Percentiles rank a stretch among this genome's conserved stretches.
These are phyloP conservation scores for Fragilaria crotonensis DNA, from an alignment of 108 stramenopile species.

Conservation along the genomic window DNA sequence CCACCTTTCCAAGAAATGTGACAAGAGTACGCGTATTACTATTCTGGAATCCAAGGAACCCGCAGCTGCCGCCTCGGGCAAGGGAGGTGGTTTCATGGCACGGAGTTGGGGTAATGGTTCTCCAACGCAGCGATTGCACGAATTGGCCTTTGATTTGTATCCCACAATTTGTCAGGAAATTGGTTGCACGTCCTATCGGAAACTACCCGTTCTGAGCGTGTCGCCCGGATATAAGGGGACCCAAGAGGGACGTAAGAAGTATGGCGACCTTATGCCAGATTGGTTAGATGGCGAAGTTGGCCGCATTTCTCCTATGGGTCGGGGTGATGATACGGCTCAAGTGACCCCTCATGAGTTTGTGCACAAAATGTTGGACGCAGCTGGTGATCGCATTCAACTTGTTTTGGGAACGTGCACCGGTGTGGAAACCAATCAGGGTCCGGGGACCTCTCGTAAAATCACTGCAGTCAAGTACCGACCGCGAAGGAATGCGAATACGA, in stretches of 20 bases:
- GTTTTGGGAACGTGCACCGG: slow-evolving; percentile 67
- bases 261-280: slow-evolving; percentile 34
- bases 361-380: slow-evolving; percentile 50
- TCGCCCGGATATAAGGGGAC: slow-evolving; percentile 24
- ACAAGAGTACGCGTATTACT: slow-evolving; percentile 27
- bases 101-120: slow-evolving; percentile 44
- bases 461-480: slow-evolving; percentile 57
- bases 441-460: slow-evolving; percentile 19
- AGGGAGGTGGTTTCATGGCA: slow-evolving; percentile 90
- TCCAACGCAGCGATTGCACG: slow-evolving; percentile 34
- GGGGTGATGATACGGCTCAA: slow-evolving; percentile 82
- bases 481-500: not conserved
- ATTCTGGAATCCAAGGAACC: slow-evolving; percentile 64
- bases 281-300: slow-evolving; percentile 78
- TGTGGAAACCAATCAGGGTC: slow-evolving; percentile 36
- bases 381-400: slow-evolving; percentile 28
- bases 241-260: slow-evolving; percentile 1
- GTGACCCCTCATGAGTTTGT: slow-evolving; percentile 81
- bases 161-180: slow-evolving; percentile 53
- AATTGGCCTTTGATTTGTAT: slow-evolving; percentile 80
- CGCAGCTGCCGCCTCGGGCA: slow-evolving; percentile 83
- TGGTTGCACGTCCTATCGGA: slow-evolving; percentile 61
- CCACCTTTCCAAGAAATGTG: slow-evolving; percentile 18
- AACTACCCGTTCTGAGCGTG: slow-evolving; percentile 71
- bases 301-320: slow-evolving; percentile 51